Evolutionary conservation across 768 basidiomycete species (phyloP), one percentile per base, ranked within the genome.

Genomic region (Austroboletus eburneus): DNA sequence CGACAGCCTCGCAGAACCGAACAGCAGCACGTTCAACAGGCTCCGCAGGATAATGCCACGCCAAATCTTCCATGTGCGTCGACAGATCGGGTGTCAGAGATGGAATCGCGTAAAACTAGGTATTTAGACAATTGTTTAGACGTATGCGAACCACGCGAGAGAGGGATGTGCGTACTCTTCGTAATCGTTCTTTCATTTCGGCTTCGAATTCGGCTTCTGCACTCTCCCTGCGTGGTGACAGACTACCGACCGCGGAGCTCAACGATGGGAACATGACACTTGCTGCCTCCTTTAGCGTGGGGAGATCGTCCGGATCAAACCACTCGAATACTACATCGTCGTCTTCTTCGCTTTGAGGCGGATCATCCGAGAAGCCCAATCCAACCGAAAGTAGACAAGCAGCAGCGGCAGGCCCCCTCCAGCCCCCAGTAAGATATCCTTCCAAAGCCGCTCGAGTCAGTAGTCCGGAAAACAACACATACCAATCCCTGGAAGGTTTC

Each of bases 371-470:
- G 18, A 76, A 65, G 8, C 81, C 79, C 36, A 86, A 65, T 2
- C 90, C 91, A 20, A 91, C 76, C 2, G 83, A 80, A 39, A 92
- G 66, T 45, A 93, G 65, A 49, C 84, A 79, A 56, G 88, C 83
- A 9, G 82, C 75, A 5, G 83, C 80, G 32, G 81, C 77, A 1
- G 77, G 67, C 1, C 91, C 89, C 23, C 74, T 76, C 91, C 91
- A 94, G 0, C 85, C 84, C 9, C 81, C 84, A 2, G 81, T 82
- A 37, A 92, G 72, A 59, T 92, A 93, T 0, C 91, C 91, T 58
- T 94, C 89, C 42, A 93, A 66, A 17, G 82, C 85, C 0, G 88
- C 88, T n/a, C 90, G 78, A 5, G 89, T 89, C 23, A 91, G 70
- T 20, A 94, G 69, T 2, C 86, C 83, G 0, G 79, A 79, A 14